Conservation (phyloP, 164 flowering plant genomes). For the Euptelea pleiosperma region DNA sequence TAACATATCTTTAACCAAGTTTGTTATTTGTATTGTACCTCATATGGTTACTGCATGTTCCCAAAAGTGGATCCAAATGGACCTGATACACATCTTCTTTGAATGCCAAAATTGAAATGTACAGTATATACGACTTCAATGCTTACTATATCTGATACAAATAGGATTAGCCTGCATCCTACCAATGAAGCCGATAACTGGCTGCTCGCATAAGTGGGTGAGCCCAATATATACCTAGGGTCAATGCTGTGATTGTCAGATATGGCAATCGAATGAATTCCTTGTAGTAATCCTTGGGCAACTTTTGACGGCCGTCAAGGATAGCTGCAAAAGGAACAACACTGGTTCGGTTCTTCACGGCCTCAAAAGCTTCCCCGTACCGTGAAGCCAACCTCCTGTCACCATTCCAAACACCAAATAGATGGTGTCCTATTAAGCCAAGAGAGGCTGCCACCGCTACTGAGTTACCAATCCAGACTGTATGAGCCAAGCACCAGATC, state of each 20-base stretch:
- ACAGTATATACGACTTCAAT: conserved; percentile 2
- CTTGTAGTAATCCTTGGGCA: conserved; percentile 79
- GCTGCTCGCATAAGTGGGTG: conserved; percentile 92
- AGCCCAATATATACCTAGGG: conserved; percentile 73
- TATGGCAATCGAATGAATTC: conserved; percentile 81
- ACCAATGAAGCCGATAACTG: conserved; percentile 88
- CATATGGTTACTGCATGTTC: no score
- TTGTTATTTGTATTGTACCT: no score
- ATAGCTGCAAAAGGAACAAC: conserved; percentile 91
- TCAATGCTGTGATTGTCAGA: conserved; percentile 59
- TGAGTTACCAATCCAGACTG: conserved; percentile 88
- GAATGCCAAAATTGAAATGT: no score
- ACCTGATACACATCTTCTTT: no score
- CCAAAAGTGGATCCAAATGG: no score
- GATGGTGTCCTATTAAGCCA: conserved; percentile 87
- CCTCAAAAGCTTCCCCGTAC: conserved; percentile 78
- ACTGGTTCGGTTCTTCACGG: conserved; percentile 74
- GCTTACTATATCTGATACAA: not conserved
- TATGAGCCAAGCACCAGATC: conserved; percentile 95
- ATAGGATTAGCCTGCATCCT: conserved; percentile 15
- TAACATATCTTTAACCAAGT: no score
- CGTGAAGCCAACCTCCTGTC: conserved; percentile 71
- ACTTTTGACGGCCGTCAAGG: conserved; percentile 84
- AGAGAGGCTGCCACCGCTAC: conserved; percentile 87
- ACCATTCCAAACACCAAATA: conserved; percentile 98